These are phyloP conservation scores for Calcarisporium arbuscula DNA, from an alignment of 2,329 filamentous ascomycete species.

Conservation along the genomic window DNA sequence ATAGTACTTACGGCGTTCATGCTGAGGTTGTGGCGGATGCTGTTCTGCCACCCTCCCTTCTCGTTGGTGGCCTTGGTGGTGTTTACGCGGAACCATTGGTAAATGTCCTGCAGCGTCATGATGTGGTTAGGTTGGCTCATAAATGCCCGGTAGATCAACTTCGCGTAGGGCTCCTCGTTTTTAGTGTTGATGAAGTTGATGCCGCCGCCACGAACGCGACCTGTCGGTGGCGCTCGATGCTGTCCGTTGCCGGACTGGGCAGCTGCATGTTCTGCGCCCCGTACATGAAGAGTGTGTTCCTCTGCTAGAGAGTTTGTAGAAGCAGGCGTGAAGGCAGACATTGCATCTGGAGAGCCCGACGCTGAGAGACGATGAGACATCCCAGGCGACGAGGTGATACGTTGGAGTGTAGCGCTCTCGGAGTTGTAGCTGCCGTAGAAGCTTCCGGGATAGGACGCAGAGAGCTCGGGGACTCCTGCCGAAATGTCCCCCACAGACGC, in stretches of 20 bases:
- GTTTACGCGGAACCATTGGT: conserved; percentile 80
- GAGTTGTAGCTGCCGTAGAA: conserved; percentile 12
- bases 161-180: conserved; percentile 66
- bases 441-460: conserved; percentile 13
- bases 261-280: conserved; percentile 6
- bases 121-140: conserved; percentile 58
- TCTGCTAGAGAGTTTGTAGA: conserved; percentile 11
- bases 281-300: conserved; percentile 5
- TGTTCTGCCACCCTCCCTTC: conserved; percentile 86
- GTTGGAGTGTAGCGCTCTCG: conserved; percentile 14
- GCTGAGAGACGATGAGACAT: conserved; percentile 12
- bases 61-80: conserved; percentile 74
- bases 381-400: conserved; percentile 8
- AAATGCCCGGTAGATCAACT: conserved; percentile 72
- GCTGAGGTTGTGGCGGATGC: conserved; percentile 88
- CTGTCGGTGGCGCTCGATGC: conserved; percentile 5
- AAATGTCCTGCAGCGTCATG: conserved; percentile 81
- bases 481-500: conserved; percentile 15
- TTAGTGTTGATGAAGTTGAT: conserved; percentile 17
- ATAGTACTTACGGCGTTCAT: conserved; percentile 73
- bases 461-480: conserved; percentile 11
- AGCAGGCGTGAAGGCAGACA: conserved; percentile 9
- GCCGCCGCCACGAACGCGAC: too few relatives aligned
- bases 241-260: conserved; percentile 8
- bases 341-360: conserved; percentile 15